These are phyloP conservation scores for Phialemonium atrogriseum DNA, from an alignment of 2,329 filamentous ascomycete genomes.

Conservation along the genomic window DNA sequence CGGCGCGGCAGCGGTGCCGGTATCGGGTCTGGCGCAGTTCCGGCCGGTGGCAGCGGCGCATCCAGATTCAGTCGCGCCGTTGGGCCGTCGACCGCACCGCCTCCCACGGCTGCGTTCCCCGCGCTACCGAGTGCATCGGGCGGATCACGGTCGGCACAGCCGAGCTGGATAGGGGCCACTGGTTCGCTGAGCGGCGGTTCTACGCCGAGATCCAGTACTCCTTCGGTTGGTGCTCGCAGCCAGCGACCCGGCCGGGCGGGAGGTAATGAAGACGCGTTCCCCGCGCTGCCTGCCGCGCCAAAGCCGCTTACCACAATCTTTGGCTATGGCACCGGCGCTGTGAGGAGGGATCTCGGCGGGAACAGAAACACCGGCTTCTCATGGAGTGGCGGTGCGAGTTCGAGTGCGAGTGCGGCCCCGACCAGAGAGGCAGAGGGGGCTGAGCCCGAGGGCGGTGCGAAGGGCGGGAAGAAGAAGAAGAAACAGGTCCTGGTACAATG, in stretches of 20 bases:
- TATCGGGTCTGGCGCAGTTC: slow-evolving; percentile 10
- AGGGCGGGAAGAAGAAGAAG: slow-evolving; percentile 52
- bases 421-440: slow-evolving; percentile 19
- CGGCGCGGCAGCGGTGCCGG: slow-evolving; percentile 27
- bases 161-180: slow-evolving; percentile 13
- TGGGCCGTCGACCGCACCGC: slow-evolving; percentile 9
- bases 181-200: not conserved
- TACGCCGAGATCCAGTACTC: no score
- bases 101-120: slow-evolving; percentile 32
- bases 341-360: slow-evolving; percentile 43
- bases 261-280: slow-evolving; percentile 59
- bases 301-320: slow-evolving; percentile 58
- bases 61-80: slow-evolving; percentile 11
- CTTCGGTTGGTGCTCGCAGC: slow-evolving; percentile 1
- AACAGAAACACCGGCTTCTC: slow-evolving; percentile 41
- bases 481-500: slow-evolving; percentile 55
- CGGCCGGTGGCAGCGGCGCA: slow-evolving; percentile 16
- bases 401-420: slow-evolving; percentile 17
- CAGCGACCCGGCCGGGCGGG: slow-evolving; percentile 8
- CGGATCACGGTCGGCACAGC: slow-evolving; percentile 6
- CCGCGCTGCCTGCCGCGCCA: slow-evolving; percentile 69
- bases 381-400: slow-evolving; percentile 38
- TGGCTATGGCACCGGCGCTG: slow-evolving; percentile 47
- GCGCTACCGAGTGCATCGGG: slow-evolving; percentile 25
- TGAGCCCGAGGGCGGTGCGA: slow-evolving; percentile 20